Conservation (phyloP, 768 basidiomycete genomes). For the Pleurotus citrinopileatus region DNA sequence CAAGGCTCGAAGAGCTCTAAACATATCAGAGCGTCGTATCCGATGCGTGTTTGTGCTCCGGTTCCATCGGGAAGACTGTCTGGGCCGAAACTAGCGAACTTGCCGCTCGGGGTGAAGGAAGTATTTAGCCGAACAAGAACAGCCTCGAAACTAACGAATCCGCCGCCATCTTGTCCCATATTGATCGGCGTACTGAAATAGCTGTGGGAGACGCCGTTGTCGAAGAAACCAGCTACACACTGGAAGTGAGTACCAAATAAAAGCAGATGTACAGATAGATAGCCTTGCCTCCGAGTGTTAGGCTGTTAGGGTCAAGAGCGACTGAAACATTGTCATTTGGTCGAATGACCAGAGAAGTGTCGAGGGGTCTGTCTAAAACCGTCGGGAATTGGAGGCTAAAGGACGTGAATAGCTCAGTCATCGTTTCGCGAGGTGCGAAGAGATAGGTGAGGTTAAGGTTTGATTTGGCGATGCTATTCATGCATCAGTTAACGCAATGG, state of each 20-base stretch:
- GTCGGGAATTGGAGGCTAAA: conserved; percentile 29
- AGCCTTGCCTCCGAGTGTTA: conserved; percentile 23
- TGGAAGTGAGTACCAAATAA: not conserved
- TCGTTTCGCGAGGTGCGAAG: conserved; percentile 30
- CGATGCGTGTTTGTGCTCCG: conserved; percentile 11
- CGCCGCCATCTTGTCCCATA: conserved; percentile 16
- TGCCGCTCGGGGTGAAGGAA: conserved; percentile 18
- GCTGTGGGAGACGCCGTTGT: conserved; percentile 32
- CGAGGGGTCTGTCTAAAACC: conserved; percentile 15
- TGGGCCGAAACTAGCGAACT: conserved; percentile 13
- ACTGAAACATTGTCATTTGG: not conserved
- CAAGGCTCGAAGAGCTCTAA: conserved; percentile 15
- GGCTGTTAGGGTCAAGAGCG: conserved; percentile 19
- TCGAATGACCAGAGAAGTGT: not conserved
- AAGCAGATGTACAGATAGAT: not conserved
- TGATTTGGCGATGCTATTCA: conserved; percentile 21
- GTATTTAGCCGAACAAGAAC: conserved; percentile 20
- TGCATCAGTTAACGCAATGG: conserved; percentile 1
- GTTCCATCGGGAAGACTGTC: conserved; percentile 4
- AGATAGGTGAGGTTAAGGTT: conserved; percentile 26
- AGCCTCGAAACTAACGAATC: conserved; percentile 18
- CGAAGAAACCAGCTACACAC: conserved; percentile 26
- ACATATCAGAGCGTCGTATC: conserved; percentile 15
- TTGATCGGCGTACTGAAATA: conserved; percentile 20
- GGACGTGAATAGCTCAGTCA: conserved; percentile 28